Evolutionary conservation across 1,139 yeast species (phyloP).

Genomic region (Trichomonascaceae sp.): DNA sequence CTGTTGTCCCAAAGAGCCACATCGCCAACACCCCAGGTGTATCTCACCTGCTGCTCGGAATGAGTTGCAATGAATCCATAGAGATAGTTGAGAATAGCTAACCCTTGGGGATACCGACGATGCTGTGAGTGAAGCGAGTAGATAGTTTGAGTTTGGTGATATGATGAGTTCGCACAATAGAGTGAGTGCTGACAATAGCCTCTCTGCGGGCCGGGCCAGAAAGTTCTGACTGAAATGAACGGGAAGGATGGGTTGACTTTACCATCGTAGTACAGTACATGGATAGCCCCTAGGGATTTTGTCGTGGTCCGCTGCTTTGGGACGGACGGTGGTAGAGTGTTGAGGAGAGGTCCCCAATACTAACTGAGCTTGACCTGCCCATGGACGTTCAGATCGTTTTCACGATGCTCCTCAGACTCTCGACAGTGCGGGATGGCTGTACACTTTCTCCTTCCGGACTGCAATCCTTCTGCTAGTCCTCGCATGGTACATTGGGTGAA

Average conservation of each 20-base stretch:
- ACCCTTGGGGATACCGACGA: constrained; percentile 51
- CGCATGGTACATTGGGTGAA: too few species aligned
- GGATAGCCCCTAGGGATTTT: constrained; percentile 26
- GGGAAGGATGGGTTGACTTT: constrained; percentile 13
- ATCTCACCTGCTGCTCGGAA: constrained; percentile 44
- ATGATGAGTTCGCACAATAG: constrained; percentile 56
- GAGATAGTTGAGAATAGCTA: constrained; percentile 45
- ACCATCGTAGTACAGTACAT: constrained; percentile 35
- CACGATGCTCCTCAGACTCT: too few species aligned
- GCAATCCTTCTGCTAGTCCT: too few species aligned
- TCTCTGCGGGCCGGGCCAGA: constrained; percentile 47
- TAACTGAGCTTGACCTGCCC: constrained; percentile 50
- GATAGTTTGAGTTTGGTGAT: constrained; percentile 54
- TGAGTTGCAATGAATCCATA: constrained; percentile 38
- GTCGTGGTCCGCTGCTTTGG: constrained; percentile 27
- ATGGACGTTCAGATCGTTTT: constrained; percentile 8
- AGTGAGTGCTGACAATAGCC: constrained; percentile 48
- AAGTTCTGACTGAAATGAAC: constrained; percentile 28
- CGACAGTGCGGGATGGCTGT: too few species aligned
- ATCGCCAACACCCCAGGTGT: constrained; percentile 44
- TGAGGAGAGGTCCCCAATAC: constrained; percentile 55
- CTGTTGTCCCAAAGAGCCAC: constrained; percentile 70
- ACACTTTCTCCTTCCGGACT: too few species aligned
- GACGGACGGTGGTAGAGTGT: constrained; percentile 66
- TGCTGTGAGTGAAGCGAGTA: constrained; percentile 47